Evolutionary conservation across 495 filamentous ascomycete genomes (phyloP).

Genomic region (Penicillium daleae): DNA sequence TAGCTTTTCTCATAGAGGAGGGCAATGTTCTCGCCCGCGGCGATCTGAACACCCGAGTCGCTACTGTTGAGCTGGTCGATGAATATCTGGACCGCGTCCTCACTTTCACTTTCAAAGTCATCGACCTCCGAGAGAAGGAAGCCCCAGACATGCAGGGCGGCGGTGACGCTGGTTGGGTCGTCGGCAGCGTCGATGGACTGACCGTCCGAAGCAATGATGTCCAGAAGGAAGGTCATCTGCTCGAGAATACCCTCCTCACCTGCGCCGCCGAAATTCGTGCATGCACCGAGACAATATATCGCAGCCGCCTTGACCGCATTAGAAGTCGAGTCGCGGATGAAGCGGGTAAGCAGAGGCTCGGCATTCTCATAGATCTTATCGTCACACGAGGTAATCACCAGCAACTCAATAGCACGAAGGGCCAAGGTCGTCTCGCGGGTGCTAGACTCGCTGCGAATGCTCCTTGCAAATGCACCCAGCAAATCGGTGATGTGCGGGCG

Average conservation of each 20-base stretch:
- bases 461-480: slow-evolving; percentile 71
- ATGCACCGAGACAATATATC: slow-evolving; percentile 73
- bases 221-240: slow-evolving; percentile 80
- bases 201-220: slow-evolving; percentile 87
- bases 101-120: slow-evolving; percentile 74
- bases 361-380: slow-evolving; percentile 71
- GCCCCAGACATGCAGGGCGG: slow-evolving; percentile 87
- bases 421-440: slow-evolving; percentile 75
- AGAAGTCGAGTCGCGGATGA: slow-evolving; percentile 71
- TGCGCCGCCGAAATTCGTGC: slow-evolving; percentile 79
- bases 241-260: slow-evolving; percentile 70
- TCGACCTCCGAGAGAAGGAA: slow-evolving; percentile 83
- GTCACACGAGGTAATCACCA: slow-evolving; percentile 71
- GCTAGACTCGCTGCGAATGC: slow-evolving; percentile 70
- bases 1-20: slow-evolving; percentile 85
- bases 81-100: slow-evolving; percentile 79
- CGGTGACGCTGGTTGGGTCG: slow-evolving; percentile 73
- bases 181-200: slow-evolving; percentile 73
- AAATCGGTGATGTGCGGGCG: slow-evolving; percentile 63
- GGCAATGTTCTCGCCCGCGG: slow-evolving; percentile 89
- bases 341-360: slow-evolving; percentile 64
- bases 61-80: slow-evolving; percentile 85
- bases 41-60: slow-evolving; percentile 77
- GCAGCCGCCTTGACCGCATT: slow-evolving; percentile 69
- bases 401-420: slow-evolving; percentile 73